Evolutionary conservation across 192 early-diverging fungal species (phyloP), one percentile per base, ranked within the genome.

Genomic region (Entomortierella parvispora): DNA sequence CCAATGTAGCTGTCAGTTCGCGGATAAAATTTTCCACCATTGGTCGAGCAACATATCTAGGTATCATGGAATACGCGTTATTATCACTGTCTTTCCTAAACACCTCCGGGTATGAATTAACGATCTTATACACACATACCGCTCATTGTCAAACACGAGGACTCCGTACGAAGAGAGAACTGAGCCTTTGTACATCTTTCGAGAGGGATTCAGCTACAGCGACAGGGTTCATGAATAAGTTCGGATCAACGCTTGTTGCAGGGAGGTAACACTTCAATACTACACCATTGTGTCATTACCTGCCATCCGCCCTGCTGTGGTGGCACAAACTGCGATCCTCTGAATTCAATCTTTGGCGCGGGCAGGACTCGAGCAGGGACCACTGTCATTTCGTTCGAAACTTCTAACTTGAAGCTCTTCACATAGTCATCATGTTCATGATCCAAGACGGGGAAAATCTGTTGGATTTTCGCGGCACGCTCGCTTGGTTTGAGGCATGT

Each of bases 351-450:
- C 5, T 82, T 82, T 0, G 93, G 95, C 0, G 92, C 67, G 1
- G 88, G 84, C 33, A 96, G 74, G 23, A 94, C 84, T 26, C 92
- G 90, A 14, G 92, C 87, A 31, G 90, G 89, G n/a, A 93, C 84
- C 34, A 84, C 83, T 2, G 88, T 57, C 81, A 92, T 89, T 50
- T 87, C 71, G 48, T 72, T 83, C 28, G 76, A 83, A 44, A 95
- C 71, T 12, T 79, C 70, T 17, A 95, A 80, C 10, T 84, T 81
- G 81, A 94, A 94, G 11, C 86, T 81, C 8, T 80, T 65, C 31
- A 94, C 70, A 58, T 91, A 90, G 0, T 89, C 87, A 80, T 83
- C 90, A 69, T 62, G 83, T 70, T 58, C 69, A 57, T 87, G 80
- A 26, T 87, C 69, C 17, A 95, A 75, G 47, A 89, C 68, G 2